Evolutionary conservation across 768 basidiomycete species (phyloP), one percentile per base, ranked within the genome.

Genomic region (Xanthoconium stramineum): DNA sequence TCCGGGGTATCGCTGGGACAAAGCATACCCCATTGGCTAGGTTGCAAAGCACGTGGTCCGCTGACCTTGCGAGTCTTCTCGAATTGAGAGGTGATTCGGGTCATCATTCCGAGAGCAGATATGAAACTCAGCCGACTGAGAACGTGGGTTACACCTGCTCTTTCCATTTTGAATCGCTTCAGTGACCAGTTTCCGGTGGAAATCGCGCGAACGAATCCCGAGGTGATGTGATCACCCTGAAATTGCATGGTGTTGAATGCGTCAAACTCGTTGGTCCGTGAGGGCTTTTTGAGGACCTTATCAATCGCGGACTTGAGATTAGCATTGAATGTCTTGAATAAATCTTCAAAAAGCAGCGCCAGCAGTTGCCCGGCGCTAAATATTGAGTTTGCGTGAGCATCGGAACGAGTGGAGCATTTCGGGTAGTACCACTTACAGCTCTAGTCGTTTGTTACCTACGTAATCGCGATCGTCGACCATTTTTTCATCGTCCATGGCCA

Each of bases 51-150:
- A 65, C 97, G 84, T 32, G 97, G 97, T 40, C 97, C 97, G 62
- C 93, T 96, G 57, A 99, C 97, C 72, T 99, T 99, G 56, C 97
- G 79, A 20, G 97, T 98, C 81, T 99, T 99, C 74, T 99, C 97
- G 69, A 99, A 99, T 74, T 99, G 97, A 20, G 93, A 96, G 12
- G 91, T 89, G 61, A 99, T 99, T 24, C 97, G 88, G 10, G 97
- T 99, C 97, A 99, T 99, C 97, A 98, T 99, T 15, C 97, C 97
- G 15, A 99, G 80, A 1, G 97, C 97, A 53, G 93, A 91, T 70
- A 99, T 97, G 79, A 96, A 99, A 67, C 89, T 91, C 49, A 99
- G 76, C 40, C 97, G 86, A 65, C 90, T 94, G 28, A 99, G 83
- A 60, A 99, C 97, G 69, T 99, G 97, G 0, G 97, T 99, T 45